A percentile compares a stretch with the other conserved stretches of the same genome.
phyloP scores from a whole-genome alignment of 345 rosid species.

The Eutrema heterophyllum region DNA sequence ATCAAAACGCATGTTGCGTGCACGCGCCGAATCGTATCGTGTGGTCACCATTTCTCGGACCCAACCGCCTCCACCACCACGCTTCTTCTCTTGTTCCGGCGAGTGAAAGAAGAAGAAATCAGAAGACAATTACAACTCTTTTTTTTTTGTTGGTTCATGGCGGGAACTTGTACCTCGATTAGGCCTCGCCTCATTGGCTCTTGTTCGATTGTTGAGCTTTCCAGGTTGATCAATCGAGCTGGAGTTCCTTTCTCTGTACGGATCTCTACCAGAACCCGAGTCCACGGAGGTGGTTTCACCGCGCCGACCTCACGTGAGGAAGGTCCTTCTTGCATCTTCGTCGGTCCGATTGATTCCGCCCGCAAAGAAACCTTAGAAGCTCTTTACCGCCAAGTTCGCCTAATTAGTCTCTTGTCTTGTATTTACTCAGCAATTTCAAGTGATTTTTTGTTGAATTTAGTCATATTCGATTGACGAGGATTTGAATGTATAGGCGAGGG shows the following conservation, averaged over 20 bases:
- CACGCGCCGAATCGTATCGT: slow-evolving; percentile 32
- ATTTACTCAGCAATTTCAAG: too few relatives aligned
- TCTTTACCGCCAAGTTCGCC: slow-evolving; percentile 66
- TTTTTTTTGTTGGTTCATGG: slow-evolving; percentile 41
- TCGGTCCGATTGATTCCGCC: slow-evolving; percentile 91
- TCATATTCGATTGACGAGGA: too few relatives aligned
- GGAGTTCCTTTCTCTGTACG: slow-evolving; percentile 51
- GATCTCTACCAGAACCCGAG: slow-evolving; percentile 34
- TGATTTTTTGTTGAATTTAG: too few relatives aligned
- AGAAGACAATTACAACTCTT: background rate
- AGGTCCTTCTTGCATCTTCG: slow-evolving; percentile 86
- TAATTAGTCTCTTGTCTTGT: background rate
- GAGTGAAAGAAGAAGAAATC: background rate
- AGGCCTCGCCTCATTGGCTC: slow-evolving; percentile 49
- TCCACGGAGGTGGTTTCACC: slow-evolving; percentile 37
- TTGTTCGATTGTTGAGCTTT: slow-evolving; percentile 32
- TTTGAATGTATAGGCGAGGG: slow-evolving; percentile 50
- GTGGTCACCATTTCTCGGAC: slow-evolving; percentile 25
- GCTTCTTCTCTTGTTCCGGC: slow-evolving; percentile 19
- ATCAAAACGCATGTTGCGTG: slow-evolving; percentile 24
- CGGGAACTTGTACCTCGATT: slow-evolving; percentile 50
- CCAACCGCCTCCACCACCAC: slow-evolving; percentile 22
- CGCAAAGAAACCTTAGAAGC: slow-evolving; percentile 94
- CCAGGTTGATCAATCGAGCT: slow-evolving; percentile 33
- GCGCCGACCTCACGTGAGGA: slow-evolving; percentile 38